Percentiles rank a stretch among this genome's conserved stretches.
These are phyloP conservation scores for Peniophora sp. DNA, from an alignment of 1,284 basidiomycete species.

Conservation along the genomic window DNA sequence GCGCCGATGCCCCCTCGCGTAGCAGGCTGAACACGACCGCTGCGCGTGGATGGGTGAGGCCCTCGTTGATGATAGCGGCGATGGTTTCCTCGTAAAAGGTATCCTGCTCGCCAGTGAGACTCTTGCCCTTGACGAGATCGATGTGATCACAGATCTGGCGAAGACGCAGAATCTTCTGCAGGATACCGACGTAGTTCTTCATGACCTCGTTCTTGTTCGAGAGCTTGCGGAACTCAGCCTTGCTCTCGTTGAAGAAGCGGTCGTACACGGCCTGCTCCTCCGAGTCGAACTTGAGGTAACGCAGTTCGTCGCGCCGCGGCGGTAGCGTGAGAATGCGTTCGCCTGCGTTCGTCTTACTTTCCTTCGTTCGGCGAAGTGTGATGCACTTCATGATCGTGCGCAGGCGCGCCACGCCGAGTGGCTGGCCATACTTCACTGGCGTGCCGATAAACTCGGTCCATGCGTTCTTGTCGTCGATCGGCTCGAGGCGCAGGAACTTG, in stretches of 20 bases:
- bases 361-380: constrained; percentile 94
- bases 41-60: constrained; percentile 73
- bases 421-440: constrained; percentile 87
- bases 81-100: constrained; percentile 65
- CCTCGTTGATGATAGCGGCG: constrained; percentile 69
- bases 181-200: constrained; percentile 96
- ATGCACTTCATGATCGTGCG: constrained; percentile 97
- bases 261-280: constrained; percentile 86
- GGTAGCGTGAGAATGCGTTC: constrained; percentile 83
- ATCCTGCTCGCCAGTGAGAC: constrained; percentile 35
- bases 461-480: constrained; percentile 86
- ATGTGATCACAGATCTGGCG: constrained; percentile 98
- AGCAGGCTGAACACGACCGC: constrained; percentile 75
- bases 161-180: constrained; percentile 91
- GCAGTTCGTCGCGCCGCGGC: constrained; percentile 78
- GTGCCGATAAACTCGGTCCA: constrained; percentile 93
- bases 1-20: constrained; percentile 79
- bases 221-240: constrained; percentile 85
- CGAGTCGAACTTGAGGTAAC: constrained; percentile 78
- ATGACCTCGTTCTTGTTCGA: constrained; percentile 85
- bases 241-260: constrained; percentile 81
- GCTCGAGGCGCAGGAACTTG: constrained; percentile 89
- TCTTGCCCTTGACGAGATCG: constrained; percentile 82
- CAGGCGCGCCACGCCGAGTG: constrained; percentile 87
- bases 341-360: constrained; percentile 77